phyloP scores from a whole-genome alignment of 345 rosid genomes.

The Eutrema yunnanense region DNA sequence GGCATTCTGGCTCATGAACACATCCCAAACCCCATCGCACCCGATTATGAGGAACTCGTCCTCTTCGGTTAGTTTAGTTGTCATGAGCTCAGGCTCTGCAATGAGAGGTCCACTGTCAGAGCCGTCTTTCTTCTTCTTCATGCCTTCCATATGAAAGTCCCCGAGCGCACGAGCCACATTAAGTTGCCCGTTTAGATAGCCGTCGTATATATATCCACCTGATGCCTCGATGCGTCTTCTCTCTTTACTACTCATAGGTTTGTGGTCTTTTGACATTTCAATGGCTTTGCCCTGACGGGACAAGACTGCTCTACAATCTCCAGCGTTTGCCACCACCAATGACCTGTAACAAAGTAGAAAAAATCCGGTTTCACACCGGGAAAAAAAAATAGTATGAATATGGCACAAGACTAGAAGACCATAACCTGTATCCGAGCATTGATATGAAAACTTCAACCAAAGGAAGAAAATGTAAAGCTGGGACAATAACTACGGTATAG shows the following conservation, averaged over 20 bases:
- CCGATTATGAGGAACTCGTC: constrained; percentile 88
- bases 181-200: constrained; percentile 74
- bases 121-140: constrained; percentile 45
- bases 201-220: constrained; percentile 63
- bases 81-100: constrained; percentile 80
- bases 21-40: constrained; percentile 94
- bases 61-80: constrained; percentile 45
- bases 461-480: background rate
- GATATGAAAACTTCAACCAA: background rate
- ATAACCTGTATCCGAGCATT: background rate
- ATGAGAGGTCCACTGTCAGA: constrained; percentile 65
- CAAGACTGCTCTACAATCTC: constrained; percentile 85
- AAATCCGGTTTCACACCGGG: background rate
- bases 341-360: constrained; percentile 33
- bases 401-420: background rate
- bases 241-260: constrained; percentile 61
- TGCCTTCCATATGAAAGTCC: constrained; percentile 88
- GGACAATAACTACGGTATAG: background rate
- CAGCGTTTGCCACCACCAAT: constrained; percentile 84
- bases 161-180: constrained; percentile 91
- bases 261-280: constrained; percentile 89
- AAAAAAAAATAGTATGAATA: background rate
- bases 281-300: constrained; percentile 74
- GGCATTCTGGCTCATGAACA: constrained; percentile 80
- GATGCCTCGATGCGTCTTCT: constrained; percentile 63